These are phyloP conservation scores for Crithidia brevicula DNA, from an alignment of 208 protist genomes.

Conservation along the genomic window DNA sequence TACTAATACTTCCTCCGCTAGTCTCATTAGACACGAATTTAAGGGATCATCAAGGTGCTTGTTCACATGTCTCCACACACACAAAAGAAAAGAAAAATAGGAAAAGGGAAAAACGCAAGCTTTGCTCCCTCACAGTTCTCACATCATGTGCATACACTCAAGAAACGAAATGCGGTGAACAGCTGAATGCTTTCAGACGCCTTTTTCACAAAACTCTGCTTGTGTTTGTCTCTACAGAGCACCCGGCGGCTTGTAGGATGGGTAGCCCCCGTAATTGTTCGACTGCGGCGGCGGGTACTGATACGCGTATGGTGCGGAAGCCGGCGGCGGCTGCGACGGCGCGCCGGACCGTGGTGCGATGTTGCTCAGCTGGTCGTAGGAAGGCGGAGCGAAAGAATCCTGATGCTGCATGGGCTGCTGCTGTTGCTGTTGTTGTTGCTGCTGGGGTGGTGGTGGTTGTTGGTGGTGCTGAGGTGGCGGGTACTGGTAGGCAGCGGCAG, in stretches of 20 bases:
- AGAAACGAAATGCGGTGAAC: too few species aligned
- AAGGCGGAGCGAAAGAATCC: conserved; percentile 14
- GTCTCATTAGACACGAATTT: too few species aligned
- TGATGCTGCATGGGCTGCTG: neutral
- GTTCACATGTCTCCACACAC: too few species aligned
- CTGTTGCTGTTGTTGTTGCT: conserved; percentile 1
- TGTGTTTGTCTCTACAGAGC: conserved; percentile 21
- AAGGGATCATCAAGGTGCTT: too few species aligned
- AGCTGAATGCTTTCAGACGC: too few species aligned
- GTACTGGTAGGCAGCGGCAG: conserved; percentile 7
- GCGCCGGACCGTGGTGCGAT: neutral
- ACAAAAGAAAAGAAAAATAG: too few species aligned
- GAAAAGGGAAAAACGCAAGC: too few species aligned
- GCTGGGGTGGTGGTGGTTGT: neutral
- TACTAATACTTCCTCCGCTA: too few species aligned
- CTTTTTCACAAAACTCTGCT: too few species aligned
- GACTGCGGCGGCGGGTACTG: conserved; percentile 30
- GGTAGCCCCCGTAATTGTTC: conserved; percentile 12
- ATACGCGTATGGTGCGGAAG: conserved; percentile 1
- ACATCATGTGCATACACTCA: too few species aligned
- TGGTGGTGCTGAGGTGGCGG: conserved; percentile 12
- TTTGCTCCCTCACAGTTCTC: too few species aligned
- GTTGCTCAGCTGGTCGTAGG: conserved; percentile 31
- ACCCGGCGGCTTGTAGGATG: conserved; percentile 32
- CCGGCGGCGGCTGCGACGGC: conserved; percentile 3